Conservation (phyloP, 169 alveolate species). For the Hammondia hammondi region DNA sequence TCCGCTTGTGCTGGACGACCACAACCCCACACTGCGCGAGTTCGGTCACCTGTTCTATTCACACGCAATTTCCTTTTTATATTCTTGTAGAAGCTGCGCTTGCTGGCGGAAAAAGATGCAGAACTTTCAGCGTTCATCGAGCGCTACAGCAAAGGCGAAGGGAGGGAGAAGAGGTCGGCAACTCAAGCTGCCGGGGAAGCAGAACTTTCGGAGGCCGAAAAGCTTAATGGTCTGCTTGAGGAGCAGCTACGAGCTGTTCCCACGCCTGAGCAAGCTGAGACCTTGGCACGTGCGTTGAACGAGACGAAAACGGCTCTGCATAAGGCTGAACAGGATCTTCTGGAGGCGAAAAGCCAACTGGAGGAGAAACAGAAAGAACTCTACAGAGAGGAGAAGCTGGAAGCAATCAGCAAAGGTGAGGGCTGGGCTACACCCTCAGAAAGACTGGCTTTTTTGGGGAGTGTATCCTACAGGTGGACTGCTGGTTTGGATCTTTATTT, state of each 20-base stretch:
- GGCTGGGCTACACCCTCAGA: background rate
- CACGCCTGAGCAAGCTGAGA: background rate
- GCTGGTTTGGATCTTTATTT: background rate
- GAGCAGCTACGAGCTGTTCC: background rate
- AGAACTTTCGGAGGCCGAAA: background rate
- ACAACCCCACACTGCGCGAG: too few species aligned
- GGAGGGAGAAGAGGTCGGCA: background rate
- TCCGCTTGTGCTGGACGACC: too few species aligned
- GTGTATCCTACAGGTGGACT: background rate
- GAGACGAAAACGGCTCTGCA: background rate
- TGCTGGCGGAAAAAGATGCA: conserved; percentile 6
- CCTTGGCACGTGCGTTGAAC: background rate
- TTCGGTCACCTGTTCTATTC: too few species aligned
- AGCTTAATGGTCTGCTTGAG: background rate
- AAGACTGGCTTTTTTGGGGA: background rate
- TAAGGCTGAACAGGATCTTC: background rate
- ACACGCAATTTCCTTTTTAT: background rate
- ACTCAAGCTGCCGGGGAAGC: background rate
- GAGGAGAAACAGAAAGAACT: background rate
- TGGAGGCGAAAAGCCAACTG: background rate
- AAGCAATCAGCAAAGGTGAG: background rate
- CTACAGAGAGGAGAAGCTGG: background rate
- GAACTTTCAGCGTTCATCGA: background rate
- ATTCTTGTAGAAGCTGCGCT: conserved; percentile 4
- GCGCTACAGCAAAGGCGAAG: background rate